These are phyloP conservation scores for Fusarium camptoceras DNA, from an alignment of 2,329 filamentous ascomycete genomes.

Conservation along the genomic window DNA sequence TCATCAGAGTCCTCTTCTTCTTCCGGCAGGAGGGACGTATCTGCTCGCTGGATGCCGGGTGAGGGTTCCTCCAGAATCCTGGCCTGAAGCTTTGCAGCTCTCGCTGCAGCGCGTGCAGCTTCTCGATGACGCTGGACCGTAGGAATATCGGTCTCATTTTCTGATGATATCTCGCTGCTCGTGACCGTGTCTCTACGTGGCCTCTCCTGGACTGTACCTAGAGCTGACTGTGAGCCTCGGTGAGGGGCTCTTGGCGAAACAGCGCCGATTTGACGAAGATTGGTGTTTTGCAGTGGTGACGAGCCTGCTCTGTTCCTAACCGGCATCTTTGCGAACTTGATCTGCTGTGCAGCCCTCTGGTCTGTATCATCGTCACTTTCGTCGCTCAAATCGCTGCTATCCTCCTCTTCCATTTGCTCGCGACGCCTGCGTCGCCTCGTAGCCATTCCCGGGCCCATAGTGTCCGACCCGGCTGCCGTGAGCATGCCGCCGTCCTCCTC, in stretches of 20 bases:
- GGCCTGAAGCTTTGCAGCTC: slow-evolving; percentile 52
- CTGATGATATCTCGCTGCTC: slow-evolving; percentile 85
- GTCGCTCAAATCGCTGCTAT: slow-evolving; percentile 86
- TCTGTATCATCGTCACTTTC: slow-evolving; percentile 85
- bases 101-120: slow-evolving; percentile 67
- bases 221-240: slow-evolving; percentile 76
- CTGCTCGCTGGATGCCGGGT: slow-evolving; percentile 57
- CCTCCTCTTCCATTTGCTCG: slow-evolving; percentile 85
- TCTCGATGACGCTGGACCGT: slow-evolving; percentile 73
- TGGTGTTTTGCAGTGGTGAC: slow-evolving; percentile 81
- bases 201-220: slow-evolving; percentile 77
- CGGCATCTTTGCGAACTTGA: slow-evolving; percentile 97
- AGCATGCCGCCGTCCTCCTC: slow-evolving; percentile 80
- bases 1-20: slow-evolving; percentile 72
- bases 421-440: slow-evolving; percentile 74
- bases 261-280: slow-evolving; percentile 64
- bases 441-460: slow-evolving; percentile 74
- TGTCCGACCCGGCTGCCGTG: slow-evolving; percentile 74
- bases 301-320: slow-evolving; percentile 87
- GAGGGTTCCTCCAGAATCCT: slow-evolving; percentile 55
- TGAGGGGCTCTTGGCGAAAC: slow-evolving; percentile 64
- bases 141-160: slow-evolving; percentile 79
- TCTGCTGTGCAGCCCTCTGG: slow-evolving; percentile 84
- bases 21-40: slow-evolving; percentile 66
- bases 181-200: slow-evolving; percentile 81